Conservation (phyloP, 805 yeast genomes). For the Debaryomyces tyrocola region DNA sequence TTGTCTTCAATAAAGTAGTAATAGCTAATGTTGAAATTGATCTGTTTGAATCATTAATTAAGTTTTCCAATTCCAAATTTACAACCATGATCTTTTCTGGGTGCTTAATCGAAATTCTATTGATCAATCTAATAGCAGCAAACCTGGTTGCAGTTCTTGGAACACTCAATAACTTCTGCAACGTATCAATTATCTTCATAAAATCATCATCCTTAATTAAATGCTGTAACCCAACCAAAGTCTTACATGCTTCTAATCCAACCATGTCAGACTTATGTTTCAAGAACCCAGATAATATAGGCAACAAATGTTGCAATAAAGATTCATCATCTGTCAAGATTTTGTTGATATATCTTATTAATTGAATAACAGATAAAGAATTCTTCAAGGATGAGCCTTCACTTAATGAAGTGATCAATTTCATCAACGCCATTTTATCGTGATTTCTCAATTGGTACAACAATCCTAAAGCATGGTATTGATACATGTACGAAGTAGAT, state of each 20-base stretch:
- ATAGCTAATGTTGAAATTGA: slow-evolving; percentile 96
- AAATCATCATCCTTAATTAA: slow-evolving; percentile 64
- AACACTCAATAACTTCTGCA: slow-evolving; percentile 76
- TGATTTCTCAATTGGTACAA: slow-evolving; percentile 84
- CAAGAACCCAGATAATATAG: slow-evolving; percentile 67
- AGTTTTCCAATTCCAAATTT: slow-evolving; percentile 79
- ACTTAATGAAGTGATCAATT: slow-evolving; percentile 76
- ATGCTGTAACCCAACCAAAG: slow-evolving; percentile 53
- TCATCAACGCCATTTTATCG: slow-evolving; percentile 91
- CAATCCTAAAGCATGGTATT: slow-evolving; percentile 93
- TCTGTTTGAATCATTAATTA: slow-evolving; percentile 86
- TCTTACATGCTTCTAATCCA: slow-evolving; percentile 87
- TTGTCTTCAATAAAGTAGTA: slow-evolving; percentile 92
- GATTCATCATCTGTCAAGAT: slow-evolving; percentile 71
- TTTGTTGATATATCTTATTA: slow-evolving; percentile 78
- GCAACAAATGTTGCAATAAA: slow-evolving; percentile 57
- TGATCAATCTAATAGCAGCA: slow-evolving; percentile 89
- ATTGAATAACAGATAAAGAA: slow-evolving; percentile 81
- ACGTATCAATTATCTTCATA: slow-evolving; percentile 66
- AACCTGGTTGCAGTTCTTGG: slow-evolving; percentile 90
- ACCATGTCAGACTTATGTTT: slow-evolving; percentile 85
- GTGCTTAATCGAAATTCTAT: slow-evolving; percentile 75
- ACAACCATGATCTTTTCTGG: slow-evolving; percentile 80
- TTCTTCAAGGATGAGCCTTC: slow-evolving; percentile 64
- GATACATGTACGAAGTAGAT: slow-evolving; percentile 76